Base-by-base conservation (phyloP, 208 protist genomes). In the Crithidia expoeki region DNA sequence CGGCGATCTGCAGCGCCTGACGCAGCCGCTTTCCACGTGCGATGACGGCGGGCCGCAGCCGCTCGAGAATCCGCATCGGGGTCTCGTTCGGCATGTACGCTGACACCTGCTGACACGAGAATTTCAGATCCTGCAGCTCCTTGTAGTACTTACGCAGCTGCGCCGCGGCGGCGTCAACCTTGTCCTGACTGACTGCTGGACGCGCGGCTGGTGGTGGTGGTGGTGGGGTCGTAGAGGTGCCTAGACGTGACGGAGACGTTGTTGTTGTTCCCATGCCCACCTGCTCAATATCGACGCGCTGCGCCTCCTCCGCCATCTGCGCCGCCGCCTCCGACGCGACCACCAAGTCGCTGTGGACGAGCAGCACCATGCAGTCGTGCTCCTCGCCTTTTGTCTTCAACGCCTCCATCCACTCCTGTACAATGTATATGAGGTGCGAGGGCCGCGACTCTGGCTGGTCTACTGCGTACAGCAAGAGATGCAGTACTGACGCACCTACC, bases 11-110 rank as follows among this genome's bases (percentile, higher is more conserved):
- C 64, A 87, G 84, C 12, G 58, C 36, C 23, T 59, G 60, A 17
- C 59, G 58, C 23, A 93, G 67, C 23, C 68, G 59, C 7, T 40
- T 19, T 1, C 70, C 63, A 33, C 74, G 72, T 38, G 80, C 78
- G 42, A 56, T 62, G 53, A 74, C 76, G 28, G 83, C 88, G 21
- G 75, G 62, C 7, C 76, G 80, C 49, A 94, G 65, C n/a, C 85
- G 81, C 63, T 94, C 85, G 21, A 93, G 52, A 38, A 93, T 60
- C 16, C 83, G 84, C 58, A 83, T 74, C 40, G 85, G 82, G 11
- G 85, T 84, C 47, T 89, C 85, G 63, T 82, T 79, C 14, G 88
- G 83, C 51, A 81, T 60, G 76, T 94, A 94, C 28, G 81, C 65
- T 40, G 68, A 85, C 76, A 94, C 89, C 58, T 94, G 83, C 74